A percentile compares a stretch with the other conserved stretches of the same genome.
Evolutionary conservation across 2,329 filamentous ascomycete species (phyloP).

Genomic region (Pyrenophora tritici-repentis): DNA sequence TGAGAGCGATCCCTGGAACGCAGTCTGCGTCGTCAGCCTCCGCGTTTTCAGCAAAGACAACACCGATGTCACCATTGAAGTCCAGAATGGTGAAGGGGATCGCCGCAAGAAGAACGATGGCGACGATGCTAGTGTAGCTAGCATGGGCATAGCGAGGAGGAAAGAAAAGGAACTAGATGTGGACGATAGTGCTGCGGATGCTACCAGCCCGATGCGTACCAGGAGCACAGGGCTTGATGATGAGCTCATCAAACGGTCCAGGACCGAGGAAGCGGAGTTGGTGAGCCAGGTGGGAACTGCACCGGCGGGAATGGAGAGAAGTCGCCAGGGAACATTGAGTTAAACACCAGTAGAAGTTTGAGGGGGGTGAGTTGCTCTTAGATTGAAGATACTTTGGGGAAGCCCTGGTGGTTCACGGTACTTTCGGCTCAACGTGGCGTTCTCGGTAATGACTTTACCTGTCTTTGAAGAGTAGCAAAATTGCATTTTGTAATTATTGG

Average conservation of each 20-base stretch:
- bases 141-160: constrained; percentile 24
- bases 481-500: too few relatives aligned
- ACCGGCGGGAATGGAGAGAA: constrained; percentile 36
- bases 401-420: background rate
- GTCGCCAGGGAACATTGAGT: constrained; percentile 34
- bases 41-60: constrained; percentile 62
- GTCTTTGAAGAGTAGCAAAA: too few relatives aligned
- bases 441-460: too few relatives aligned
- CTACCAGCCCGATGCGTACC: constrained; percentile 43
- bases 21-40: constrained; percentile 63
- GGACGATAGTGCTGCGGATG: constrained; percentile 49
- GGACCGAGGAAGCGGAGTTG: constrained; percentile 25
- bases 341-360: background rate
- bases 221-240: constrained; percentile 35
- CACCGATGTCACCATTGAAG: constrained; percentile 56
- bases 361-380: background rate
- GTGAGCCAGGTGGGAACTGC: constrained; percentile 33
- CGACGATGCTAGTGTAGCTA: constrained; percentile 34
- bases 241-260: constrained; percentile 18
- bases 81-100: constrained; percentile 50
- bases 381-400: too few relatives aligned
- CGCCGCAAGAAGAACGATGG: constrained; percentile 27
- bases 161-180: constrained; percentile 48
- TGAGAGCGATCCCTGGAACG: constrained; percentile 62
- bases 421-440: too few relatives aligned